These are phyloP conservation scores for Pterothamnion heteromorphum DNA, from an alignment of 31 red algal genomes.

Conservation along the genomic window DNA sequence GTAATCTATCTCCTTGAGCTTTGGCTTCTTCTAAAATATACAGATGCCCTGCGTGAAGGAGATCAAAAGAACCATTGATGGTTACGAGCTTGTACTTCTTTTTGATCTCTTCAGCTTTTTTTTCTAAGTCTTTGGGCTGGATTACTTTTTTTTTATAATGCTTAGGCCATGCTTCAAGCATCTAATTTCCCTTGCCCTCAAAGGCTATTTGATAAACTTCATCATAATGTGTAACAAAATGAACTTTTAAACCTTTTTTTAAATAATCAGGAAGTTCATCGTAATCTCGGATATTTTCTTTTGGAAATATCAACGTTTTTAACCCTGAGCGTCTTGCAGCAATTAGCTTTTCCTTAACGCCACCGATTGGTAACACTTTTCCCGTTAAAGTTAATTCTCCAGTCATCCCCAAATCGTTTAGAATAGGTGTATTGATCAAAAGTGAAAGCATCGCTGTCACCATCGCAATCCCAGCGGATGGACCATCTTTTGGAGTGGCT, in stretches of 20 bases:
- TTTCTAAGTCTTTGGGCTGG: too few relatives aligned
- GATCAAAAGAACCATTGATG: slow-evolving; percentile 25
- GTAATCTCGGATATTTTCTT: slow-evolving; percentile 73
- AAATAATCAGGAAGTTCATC: slow-evolving; percentile 80
- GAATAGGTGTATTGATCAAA: slow-evolving; percentile 55
- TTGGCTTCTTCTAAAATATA: background rate
- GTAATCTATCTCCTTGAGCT: background rate
- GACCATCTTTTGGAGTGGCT: slow-evolving; percentile 93
- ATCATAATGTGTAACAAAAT: slow-evolving; percentile 73
- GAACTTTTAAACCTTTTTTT: slow-evolving; percentile 55
- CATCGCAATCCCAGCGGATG: slow-evolving; percentile 84
- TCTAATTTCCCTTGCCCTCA: too few relatives aligned
- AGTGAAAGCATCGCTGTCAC: slow-evolving; percentile 76
- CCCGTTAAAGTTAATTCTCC: slow-evolving; percentile 96
- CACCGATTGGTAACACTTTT: slow-evolving; percentile 85
- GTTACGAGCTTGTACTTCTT: background rate
- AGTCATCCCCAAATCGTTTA: slow-evolving; percentile 81
- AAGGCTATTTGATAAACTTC: slow-evolving; percentile 79
- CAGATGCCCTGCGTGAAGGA: slow-evolving; percentile 8
- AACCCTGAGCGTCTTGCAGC: slow-evolving; percentile 77
- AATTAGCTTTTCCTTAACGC: slow-evolving; percentile 86
- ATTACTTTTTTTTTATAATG: too few relatives aligned
- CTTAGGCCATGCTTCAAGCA: too few relatives aligned
- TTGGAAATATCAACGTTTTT: slow-evolving; percentile 71
- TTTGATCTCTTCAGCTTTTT: background rate